Percentiles rank a stretch among this genome's conserved stretches.
Evolutionary conservation across 2,329 filamentous ascomycete genomes (phyloP).

Genomic region (Chaetothyriales sp.): DNA sequence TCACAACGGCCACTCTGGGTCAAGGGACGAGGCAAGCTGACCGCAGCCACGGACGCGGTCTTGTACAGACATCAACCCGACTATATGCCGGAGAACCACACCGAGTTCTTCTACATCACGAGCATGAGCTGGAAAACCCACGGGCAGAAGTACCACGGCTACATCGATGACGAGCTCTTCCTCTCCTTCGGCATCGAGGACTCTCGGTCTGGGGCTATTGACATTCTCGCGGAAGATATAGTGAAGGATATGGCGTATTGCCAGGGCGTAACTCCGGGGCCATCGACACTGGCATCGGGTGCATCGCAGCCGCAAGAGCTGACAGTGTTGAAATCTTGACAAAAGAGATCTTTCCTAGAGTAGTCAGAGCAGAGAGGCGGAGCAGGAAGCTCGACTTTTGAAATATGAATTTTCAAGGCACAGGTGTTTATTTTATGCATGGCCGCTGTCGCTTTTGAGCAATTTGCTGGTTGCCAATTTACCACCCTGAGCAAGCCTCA

Average conservation of each 20-base stretch:
- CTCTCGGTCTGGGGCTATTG: conserved; percentile 34
- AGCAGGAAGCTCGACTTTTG: neutral
- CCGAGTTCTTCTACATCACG: conserved; percentile 45
- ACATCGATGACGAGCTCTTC: conserved; percentile 42
- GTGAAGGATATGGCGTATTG: conserved; percentile 31
- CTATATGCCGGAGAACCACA: conserved; percentile 16
- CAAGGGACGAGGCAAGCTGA: conserved; percentile 28
- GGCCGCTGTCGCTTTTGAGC: neutral
- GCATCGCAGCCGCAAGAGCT: no score
- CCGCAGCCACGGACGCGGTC: conserved; percentile 6
- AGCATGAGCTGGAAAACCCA: conserved; percentile 41
- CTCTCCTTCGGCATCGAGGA: conserved; percentile 46
- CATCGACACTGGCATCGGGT: no score
- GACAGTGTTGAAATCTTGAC: neutral
- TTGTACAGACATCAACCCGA: conserved; percentile 16
- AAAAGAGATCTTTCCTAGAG: neutral
- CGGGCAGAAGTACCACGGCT: conserved; percentile 40
- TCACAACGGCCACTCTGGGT: conserved; percentile 40
- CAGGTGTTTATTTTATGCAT: neutral
- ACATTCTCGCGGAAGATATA: conserved; percentile 38
- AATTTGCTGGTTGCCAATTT: neutral
- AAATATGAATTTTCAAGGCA: neutral
- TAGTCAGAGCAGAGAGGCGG: no score
- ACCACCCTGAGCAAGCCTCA: no score
- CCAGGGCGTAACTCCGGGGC: neutral